Evolutionary conservation across 257 asterid species (phyloP), one percentile per base, ranked within the genome.

Genomic region (Paulownia fortunei): DNA sequence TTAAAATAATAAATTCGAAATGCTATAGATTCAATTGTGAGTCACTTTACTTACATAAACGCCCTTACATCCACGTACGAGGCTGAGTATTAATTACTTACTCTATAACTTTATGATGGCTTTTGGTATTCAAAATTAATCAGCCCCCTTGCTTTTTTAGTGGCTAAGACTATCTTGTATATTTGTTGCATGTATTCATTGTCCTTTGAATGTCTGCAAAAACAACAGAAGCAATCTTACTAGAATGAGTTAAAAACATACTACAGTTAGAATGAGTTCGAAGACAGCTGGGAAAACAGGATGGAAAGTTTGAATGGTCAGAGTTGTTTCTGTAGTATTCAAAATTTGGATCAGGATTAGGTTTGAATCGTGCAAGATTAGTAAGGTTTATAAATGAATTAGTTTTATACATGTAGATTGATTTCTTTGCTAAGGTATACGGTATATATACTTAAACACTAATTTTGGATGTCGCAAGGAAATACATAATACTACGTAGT

Each of bases 211-310:
- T 1, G 49, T 58, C 63, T 55, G 69, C 59, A 41, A 58, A 63
- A 19, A 39, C 19, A 30, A 76, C 55, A 47, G 21, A 73, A 39
- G 9, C 16, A 71, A 52, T 42, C 15, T 73, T 44, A 73, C 78
- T n/a, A 26, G 21, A 37, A 61, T 26, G 27, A 58, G 70, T 58
- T 59, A 41, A 21, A 56, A 8, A 18, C 66, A 72, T 19, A 39
- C 16, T 12, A 37, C 76, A 49, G 76, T 49, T 24, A 11, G 66
- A 36, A 72, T 72, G 76, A 54, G 76, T 36, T 72, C 37, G 41
- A 41, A 36, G 23, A 72, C 51, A 62, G 74, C 59, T 68, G 58
- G 41, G 13, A 11, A 44, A 36, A 34, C 42, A 76, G 39, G 34
- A n/a, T 37, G n/a, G 24, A 5, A 59, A 23, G n/a, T 46, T 73